Conservation (phyloP, 768 basidiomycete genomes). For the Boletus subparvulus region DNA sequence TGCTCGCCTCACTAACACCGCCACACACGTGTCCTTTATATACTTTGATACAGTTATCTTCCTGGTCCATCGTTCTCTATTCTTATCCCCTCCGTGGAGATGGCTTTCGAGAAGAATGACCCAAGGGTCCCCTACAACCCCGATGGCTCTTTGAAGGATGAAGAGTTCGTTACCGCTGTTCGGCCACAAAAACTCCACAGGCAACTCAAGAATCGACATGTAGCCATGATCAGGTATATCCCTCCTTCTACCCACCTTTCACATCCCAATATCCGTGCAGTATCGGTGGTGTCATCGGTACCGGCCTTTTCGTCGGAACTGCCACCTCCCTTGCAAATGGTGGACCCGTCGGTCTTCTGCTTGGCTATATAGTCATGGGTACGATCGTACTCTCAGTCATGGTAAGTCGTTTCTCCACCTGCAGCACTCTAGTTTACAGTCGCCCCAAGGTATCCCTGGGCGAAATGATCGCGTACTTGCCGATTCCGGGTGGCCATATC, state of each 20-base stretch:
- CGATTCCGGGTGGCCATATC: constrained; percentile 79
- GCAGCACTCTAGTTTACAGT: neutral
- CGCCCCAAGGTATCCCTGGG: constrained; percentile 55
- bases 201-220: constrained; percentile 74
- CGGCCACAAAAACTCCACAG: constrained; percentile 40
- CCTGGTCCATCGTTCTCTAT: too few species aligned
- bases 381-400: constrained; percentile 71
- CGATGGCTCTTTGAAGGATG: constrained; percentile 22
- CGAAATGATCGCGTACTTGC: constrained; percentile 66
- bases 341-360: constrained; percentile 71
- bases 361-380: constrained; percentile 69
- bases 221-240: constrained; percentile 75
- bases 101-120: constrained; percentile 25
- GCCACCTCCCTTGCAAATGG: constrained; percentile 49
- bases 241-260: neutral
- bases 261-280: constrained; percentile 30
- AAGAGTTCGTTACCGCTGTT: constrained; percentile 12
- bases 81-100: neutral
- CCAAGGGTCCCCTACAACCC: neutral
- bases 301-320: constrained; percentile 71
- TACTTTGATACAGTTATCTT: neutral
- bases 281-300: constrained; percentile 59
- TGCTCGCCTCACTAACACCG: neutral
- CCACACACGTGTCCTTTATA: neutral
- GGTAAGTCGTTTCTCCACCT: constrained; percentile 38